Evolutionary conservation across 2,329 filamentous ascomycete genomes (phyloP).

Genomic region (Chrysoporthe deuterocubensis): DNA sequence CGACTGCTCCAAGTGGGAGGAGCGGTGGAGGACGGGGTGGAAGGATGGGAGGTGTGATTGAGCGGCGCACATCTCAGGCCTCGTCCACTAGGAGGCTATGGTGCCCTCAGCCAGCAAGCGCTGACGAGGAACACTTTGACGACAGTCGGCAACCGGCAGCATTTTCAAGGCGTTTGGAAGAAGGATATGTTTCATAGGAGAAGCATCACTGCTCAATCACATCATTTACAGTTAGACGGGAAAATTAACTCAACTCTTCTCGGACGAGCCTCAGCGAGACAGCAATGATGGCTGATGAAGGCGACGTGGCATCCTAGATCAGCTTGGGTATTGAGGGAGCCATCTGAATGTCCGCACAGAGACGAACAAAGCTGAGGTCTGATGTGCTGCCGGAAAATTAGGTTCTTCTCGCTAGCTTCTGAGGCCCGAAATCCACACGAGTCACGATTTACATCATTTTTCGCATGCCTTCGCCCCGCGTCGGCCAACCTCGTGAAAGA

Average conservation of each 20-base stretch:
- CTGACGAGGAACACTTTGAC: neutral
- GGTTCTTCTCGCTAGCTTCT: neutral
- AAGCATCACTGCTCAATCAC: conserved; percentile 25
- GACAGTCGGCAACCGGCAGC: neutral
- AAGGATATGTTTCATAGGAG: conserved; percentile 2
- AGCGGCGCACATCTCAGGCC: neutral
- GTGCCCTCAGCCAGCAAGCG: neutral
- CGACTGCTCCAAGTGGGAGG: conserved; percentile 88
- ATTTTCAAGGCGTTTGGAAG: conserved; percentile 19
- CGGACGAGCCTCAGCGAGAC: too few species aligned
- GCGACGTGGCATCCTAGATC: neutral
- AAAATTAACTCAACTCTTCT: conserved; percentile 16
- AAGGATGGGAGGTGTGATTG: conserved; percentile 67
- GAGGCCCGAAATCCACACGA: neutral
- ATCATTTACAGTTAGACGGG: neutral
- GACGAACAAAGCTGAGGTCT: neutral
- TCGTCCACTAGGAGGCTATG: neutral
- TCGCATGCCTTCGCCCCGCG: neutral
- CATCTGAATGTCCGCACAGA: too few species aligned
- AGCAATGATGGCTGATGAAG: too few species aligned
- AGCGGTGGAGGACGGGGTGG: conserved; percentile 94
- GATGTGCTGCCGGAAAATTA: conserved; percentile 4
- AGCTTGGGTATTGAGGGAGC: neutral
- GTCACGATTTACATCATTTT: neutral
- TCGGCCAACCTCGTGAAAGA: neutral